Percentiles rank a stretch among this genome's conserved stretches.
phyloP scores from a whole-genome alignment of 129 eudicot genomes.

The Daucus carota region DNA sequence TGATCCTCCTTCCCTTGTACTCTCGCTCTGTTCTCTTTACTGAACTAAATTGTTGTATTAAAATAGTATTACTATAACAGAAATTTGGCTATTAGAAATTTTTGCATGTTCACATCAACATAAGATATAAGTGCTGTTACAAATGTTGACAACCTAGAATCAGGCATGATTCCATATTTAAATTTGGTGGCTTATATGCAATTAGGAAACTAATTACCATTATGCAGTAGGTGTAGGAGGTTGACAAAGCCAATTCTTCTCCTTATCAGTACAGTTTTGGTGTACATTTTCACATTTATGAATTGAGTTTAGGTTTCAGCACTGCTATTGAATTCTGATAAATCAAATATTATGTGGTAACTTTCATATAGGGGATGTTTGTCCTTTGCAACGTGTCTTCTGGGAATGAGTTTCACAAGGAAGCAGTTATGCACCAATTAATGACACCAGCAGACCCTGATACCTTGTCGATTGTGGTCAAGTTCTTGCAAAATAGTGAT shows the following conservation, averaged over 20 bases:
- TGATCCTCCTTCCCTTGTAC: neutral
- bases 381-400: constrained; percentile 79
- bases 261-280: no score
- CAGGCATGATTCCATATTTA: neutral
- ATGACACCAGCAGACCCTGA: constrained; percentile 32
- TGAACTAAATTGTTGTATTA: neutral
- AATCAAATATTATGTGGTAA: constrained; percentile 1
- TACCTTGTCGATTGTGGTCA: constrained; percentile 34
- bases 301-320: neutral
- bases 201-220: neutral
- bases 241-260: neutral
- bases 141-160: neutral
- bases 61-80: neutral
- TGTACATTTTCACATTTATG: neutral
- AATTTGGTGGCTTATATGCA: neutral
- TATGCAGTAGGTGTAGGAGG: neutral
- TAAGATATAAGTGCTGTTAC: neutral
- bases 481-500: constrained; percentile 57
- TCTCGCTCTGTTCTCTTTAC: neutral
- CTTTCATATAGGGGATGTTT: constrained; percentile 58
- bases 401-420: constrained; percentile 84
- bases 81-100: neutral
- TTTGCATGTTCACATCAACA: neutral
- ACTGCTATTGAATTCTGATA: neutral
- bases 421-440: constrained; percentile 71